Base-by-base conservation (phyloP, 1,284 basidiomycete species). In the Cutaneotrichosporon cavernicola region DNA sequence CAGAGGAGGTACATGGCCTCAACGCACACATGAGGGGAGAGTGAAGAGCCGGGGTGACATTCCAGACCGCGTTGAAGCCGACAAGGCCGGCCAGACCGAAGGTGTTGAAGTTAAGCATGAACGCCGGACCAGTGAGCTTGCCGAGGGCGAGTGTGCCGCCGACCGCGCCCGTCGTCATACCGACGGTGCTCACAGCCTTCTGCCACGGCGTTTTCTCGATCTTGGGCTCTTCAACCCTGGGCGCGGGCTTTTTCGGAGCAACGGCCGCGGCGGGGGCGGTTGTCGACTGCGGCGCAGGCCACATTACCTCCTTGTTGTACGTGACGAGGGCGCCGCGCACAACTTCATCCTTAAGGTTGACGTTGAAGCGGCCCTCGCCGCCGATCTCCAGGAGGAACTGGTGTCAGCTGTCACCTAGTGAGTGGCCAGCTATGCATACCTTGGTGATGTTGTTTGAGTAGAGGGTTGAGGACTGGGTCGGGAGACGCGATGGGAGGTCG, bases 371-470 rank as follows among this genome's bases (percentile, higher is more conserved):
- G 56, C 83, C 84, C 65, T 88, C 84, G 53, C 84, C 84, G 11
- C 88, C 88, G 1, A 92, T 86, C 2, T 90, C 91, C 18, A 92
- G 83, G 49, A 92, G 84, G 81, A 92, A 92, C 76, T 72, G 62
- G 14, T 8, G 56, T 69, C 52, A 69, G 69, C 53, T 47, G n/a
- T 11, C 4, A n/a, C 9, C 13, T 11, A 5, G 8, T 36, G 43
- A 36, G 21, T 38, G 21, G 10, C 4, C 11, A 26, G 26, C 11
- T 36, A 10, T 7, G 16, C 65, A 26, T 32, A 69, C 72, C 65
- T 92, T 92, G 51, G 89, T 89, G 71, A 92, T 88, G 75, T 92
- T 92, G 80, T 92, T 92, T 13, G 91, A 92, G 78, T 92, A 92
- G 9, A 92, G 82, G 1, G 90, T 90, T 5, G 90, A 91, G 4